These are phyloP conservation scores for Aureobasidium sp. DNA, from an alignment of 2,329 filamentous ascomycete genomes.

Conservation along the genomic window DNA sequence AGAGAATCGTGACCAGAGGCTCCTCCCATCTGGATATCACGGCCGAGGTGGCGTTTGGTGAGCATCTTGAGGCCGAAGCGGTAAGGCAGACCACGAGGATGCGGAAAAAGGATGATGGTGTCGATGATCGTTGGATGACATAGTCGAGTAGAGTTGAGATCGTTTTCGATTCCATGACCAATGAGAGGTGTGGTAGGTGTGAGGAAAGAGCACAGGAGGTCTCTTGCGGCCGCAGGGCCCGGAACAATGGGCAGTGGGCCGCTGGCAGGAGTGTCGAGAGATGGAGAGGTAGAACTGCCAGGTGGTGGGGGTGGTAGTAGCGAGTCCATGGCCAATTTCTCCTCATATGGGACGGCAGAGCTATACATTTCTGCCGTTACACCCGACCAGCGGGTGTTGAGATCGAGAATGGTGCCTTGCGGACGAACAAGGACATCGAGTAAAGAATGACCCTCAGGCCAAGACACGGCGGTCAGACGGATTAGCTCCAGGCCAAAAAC, in stretches of 20 bases:
- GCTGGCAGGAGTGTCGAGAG: conserved; percentile 11
- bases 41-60: conserved; percentile 60
- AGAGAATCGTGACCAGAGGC: conserved; percentile 74
- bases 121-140: conserved; percentile 82
- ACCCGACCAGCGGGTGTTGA: conserved; percentile 89
- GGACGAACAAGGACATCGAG: conserved; percentile 82
- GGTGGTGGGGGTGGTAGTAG: conserved; percentile 2
- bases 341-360: conserved; percentile 53
- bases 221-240: conserved; percentile 66
- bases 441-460: conserved; percentile 68
- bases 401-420: conserved; percentile 74
- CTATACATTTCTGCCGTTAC: conserved; percentile 71
- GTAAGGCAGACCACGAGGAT: conserved; percentile 66
- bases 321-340: conserved; percentile 20
- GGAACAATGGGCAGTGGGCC: conserved; percentile 61
- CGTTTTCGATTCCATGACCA: conserved; percentile 92
- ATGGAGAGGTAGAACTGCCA: conserved; percentile 9
- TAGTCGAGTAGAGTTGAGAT: conserved; percentile 77
- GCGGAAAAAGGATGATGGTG: conserved; percentile 77
- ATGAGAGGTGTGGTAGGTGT: conserved; percentile 74
- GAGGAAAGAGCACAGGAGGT: conserved; percentile 69
- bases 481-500: conserved; percentile 81
- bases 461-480: conserved; percentile 79
- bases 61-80: conserved; percentile 73
- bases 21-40: conserved; percentile 70